Evolutionary conservation across 345 rosid genomes (phyloP).

Genomic region (Cardamine chenopodiifolia): DNA sequence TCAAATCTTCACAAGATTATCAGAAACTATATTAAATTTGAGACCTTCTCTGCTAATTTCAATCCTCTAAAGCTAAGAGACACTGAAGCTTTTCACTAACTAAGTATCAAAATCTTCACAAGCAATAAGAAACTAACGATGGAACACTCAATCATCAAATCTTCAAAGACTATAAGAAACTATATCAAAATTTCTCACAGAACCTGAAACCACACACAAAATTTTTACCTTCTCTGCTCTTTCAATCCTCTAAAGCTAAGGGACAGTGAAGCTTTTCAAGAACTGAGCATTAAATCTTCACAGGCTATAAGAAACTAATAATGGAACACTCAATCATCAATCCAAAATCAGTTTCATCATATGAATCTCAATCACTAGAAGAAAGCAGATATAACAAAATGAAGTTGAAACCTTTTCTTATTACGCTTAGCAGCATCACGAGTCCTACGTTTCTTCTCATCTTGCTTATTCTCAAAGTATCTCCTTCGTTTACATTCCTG

Average conservation of each 20-base stretch:
- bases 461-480: slow-evolving; percentile 70
- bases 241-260: too few species aligned
- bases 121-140: too few species aligned
- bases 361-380: slow-evolving; percentile 11
- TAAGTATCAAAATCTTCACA: too few species aligned
- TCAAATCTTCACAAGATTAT: neutral
- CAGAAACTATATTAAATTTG: neutral
- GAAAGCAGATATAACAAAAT: neutral
- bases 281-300: neutral
- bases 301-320: neutral
- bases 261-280: neutral
- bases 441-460: slow-evolving; percentile 71
- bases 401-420: slow-evolving; percentile 50
- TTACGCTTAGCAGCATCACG: slow-evolving; percentile 90
- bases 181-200: too few species aligned
- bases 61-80: too few species aligned
- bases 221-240: too few species aligned
- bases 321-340: neutral
- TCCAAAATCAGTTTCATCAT: neutral
- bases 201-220: too few species aligned
- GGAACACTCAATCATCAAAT: too few species aligned
- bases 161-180: too few species aligned
- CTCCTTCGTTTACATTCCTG: slow-evolving; percentile 75
- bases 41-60: too few species aligned
- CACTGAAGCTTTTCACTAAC: too few species aligned